These are phyloP conservation scores for Xanthoconium purpureum DNA, from an alignment of 768 basidiomycete genomes.

Conservation along the genomic window DNA sequence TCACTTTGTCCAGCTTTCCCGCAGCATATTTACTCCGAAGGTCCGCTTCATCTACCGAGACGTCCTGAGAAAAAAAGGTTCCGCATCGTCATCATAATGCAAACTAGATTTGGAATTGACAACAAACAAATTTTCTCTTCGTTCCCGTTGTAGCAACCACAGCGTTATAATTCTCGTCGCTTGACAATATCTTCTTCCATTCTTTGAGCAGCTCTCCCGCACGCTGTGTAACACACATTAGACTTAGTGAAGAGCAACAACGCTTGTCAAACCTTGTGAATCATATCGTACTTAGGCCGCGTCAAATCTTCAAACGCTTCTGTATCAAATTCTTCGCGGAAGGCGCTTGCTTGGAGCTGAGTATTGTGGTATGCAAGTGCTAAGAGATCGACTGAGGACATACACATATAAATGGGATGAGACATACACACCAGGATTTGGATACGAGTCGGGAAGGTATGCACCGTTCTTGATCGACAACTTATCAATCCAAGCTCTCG, in stretches of 20 bases:
- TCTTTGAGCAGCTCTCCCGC: slow-evolving; percentile 63
- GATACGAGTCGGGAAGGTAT: slow-evolving; percentile 87
- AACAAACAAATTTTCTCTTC: slow-evolving; percentile 72
- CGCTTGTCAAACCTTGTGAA: slow-evolving; percentile 62
- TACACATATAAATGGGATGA: not conserved
- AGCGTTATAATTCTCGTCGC: slow-evolving; percentile 62
- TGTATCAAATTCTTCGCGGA: slow-evolving; percentile 83
- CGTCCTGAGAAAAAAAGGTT: slow-evolving; percentile 41
- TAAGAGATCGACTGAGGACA: not conserved
- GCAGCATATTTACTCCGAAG: slow-evolving; percentile 62
- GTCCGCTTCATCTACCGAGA: slow-evolving; percentile 67
- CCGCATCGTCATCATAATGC: not conserved
- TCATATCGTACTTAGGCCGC: slow-evolving; percentile 67
- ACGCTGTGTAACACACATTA: slow-evolving; percentile 39
- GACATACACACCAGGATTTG: slow-evolving; percentile 74
- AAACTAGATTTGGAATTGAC: not conserved
- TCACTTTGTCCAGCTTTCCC: slow-evolving; percentile 65
- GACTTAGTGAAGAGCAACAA: not conserved
- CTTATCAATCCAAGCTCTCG: slow-evolving; percentile 74
- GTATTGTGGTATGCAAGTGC: slow-evolving; percentile 83
- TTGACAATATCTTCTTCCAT: slow-evolving; percentile 64
- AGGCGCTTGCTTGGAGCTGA: slow-evolving; percentile 88
- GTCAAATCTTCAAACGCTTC: slow-evolving; percentile 81
- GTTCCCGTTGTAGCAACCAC: slow-evolving; percentile 47
- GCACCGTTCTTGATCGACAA: slow-evolving; percentile 71